Evolutionary conservation across 1,284 basidiomycete genomes (phyloP).

Genomic region (Serendipita sp.): DNA sequence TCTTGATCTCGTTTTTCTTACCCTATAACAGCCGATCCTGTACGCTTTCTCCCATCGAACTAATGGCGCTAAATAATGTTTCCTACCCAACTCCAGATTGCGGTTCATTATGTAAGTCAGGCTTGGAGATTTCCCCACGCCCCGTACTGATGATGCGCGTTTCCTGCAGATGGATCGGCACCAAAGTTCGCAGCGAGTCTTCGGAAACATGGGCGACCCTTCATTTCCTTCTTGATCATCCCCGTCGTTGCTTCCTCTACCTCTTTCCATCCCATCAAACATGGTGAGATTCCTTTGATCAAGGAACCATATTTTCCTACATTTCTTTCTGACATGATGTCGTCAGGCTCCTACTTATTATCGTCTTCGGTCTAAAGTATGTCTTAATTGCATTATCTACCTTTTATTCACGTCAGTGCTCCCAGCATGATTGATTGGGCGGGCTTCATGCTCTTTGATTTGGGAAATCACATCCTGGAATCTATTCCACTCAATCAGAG

Average conservation of each 20-base stretch:
- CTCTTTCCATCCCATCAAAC: constrained; percentile 93
- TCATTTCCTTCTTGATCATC: constrained; percentile 91
- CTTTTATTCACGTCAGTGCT: not conserved
- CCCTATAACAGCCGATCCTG: constrained; percentile 48
- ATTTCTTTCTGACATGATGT: constrained; percentile 22
- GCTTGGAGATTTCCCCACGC: constrained; percentile 13
- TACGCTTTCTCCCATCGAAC: constrained; percentile 17
- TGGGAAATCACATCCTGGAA: constrained; percentile 37
- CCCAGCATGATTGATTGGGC: constrained; percentile 35
- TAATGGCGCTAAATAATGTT: constrained; percentile 9
- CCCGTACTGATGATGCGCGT: constrained; percentile 18
- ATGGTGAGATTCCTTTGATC: constrained; percentile 52
- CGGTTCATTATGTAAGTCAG: constrained; percentile 27
- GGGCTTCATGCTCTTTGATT: constrained; percentile 39
- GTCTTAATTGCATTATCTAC: not conserved
- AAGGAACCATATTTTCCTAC: constrained; percentile 28
- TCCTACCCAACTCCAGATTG: constrained; percentile 32
- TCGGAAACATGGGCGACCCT: constrained; percentile 69
- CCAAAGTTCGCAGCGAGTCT: constrained; percentile 42
- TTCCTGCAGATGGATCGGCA: constrained; percentile 54
- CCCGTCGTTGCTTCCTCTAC: constrained; percentile 89
- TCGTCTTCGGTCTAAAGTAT: constrained; percentile 16
- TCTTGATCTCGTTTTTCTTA: constrained; percentile 9
- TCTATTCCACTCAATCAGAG: constrained; percentile 38
- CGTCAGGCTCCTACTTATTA: constrained; percentile 30